Evolutionary conservation across 257 asterid genomes (phyloP), one percentile per base, ranked within the genome.

Genomic region (Nicotiana tomentosiformis): DNA sequence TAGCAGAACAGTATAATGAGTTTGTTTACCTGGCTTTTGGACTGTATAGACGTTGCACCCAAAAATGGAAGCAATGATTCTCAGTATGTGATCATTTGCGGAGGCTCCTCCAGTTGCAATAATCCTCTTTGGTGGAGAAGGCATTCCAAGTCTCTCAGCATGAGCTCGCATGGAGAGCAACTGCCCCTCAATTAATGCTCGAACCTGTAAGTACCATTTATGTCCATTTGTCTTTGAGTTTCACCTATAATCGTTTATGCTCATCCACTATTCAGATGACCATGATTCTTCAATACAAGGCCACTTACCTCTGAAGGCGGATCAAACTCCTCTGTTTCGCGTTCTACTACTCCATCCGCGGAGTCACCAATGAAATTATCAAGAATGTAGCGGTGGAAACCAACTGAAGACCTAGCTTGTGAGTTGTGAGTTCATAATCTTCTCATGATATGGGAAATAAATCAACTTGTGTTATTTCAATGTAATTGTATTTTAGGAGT

Each of bases 51-150:
- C 93, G 51, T 93, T 88, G 88, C 93, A 93, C 18, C 97, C 99
- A 69, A 94, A 95, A 76, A 95, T 88, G 16, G 97, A 92, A 83
- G 99, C 96, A 18, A 93, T 80, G 2, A 84, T 77, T 70, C 69
- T 85, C 55, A 94, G 91, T 72, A 96, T 93, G 88, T 84, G 78
- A 61, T 81, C 74, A 83, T 96, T 96, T 10, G 93, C 89, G 5
- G 98, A 96, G 68, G 99, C 98, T 86, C 99, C 99, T 83, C 99
- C 99, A 0, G 99, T 96, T 12, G 99, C 99, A 77, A 96, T 94
- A 64, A 96, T 94, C 76, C 94, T 91, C 77, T 91, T 96, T 16
- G 99, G 97, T 61, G 98, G 98, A 76, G 92, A 88, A 86, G 98
- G 97, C 97, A 96, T 91, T 56, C 99, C 98, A 14, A 93, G 91